These are phyloP conservation scores for Dothidotthia symphoricarpi DNA, from an alignment of 2,329 filamentous ascomycete species.

Conservation along the genomic window DNA sequence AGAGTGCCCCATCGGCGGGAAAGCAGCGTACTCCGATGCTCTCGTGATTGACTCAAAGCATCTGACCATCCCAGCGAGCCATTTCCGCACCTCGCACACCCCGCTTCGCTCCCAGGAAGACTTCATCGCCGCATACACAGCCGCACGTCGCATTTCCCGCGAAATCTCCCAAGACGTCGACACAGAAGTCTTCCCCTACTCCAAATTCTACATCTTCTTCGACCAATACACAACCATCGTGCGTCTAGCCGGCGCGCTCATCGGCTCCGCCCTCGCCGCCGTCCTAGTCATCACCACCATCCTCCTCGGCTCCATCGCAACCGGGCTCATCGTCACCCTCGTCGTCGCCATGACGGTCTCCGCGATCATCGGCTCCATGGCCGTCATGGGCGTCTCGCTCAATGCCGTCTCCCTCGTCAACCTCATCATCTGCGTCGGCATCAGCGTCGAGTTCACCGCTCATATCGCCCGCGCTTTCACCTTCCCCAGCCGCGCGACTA, in stretches of 20 bases:
- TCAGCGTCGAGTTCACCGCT: constrained; percentile 94
- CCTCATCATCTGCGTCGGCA: constrained; percentile 93
- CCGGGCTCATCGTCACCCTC: constrained; percentile 75
- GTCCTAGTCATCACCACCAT: constrained; percentile 78
- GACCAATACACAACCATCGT: constrained; percentile 92
- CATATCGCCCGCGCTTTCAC: constrained; percentile 95
- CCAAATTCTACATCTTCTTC: constrained; percentile 98
- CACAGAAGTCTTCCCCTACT: constrained; percentile 90
- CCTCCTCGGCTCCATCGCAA: constrained; percentile 79
- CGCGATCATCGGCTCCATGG: constrained; percentile 95
- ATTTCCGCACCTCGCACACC: constrained; percentile 89
- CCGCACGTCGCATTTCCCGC: constrained; percentile 81
- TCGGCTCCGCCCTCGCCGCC: constrained; percentile 79
- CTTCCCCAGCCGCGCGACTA: constrained; percentile 79
- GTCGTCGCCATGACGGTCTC: constrained; percentile 92
- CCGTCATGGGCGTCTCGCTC: constrained; percentile 79
- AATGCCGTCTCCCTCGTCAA: constrained; percentile 97
- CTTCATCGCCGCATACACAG: constrained; percentile 87
- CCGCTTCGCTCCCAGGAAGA: constrained; percentile 84
- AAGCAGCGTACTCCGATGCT: constrained; percentile 81
- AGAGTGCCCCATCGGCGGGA: constrained; percentile 82
- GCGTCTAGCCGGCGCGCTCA: constrained; percentile 71
- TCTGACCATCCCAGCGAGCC: constrained; percentile 71
- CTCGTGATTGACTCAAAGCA: constrained; percentile 71
- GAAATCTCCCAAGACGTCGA: constrained; percentile 70